Base-by-base conservation (phyloP, 2,329 filamentous ascomycete species). In the Xylariaceae sp. region DNA sequence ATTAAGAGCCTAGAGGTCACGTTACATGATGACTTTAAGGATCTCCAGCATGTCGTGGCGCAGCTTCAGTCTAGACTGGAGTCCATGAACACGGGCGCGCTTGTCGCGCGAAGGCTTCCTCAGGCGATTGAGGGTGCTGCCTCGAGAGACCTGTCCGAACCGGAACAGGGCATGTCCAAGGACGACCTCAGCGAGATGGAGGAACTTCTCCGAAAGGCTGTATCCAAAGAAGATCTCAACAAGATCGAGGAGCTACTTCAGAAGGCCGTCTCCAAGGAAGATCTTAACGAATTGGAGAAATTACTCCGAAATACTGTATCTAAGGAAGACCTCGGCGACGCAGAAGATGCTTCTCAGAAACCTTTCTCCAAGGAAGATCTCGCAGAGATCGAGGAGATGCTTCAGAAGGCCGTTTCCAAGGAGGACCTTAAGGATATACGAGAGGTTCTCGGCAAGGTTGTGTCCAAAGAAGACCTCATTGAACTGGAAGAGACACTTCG, bases 41-140 rank as follows among this genome's bases (percentile, higher is more conserved):
- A 89, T 56, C 81, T 97, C 37, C 92, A 96, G 68, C 75, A 86
- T 34, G 78, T 96, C 55, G 87, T 97, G 62, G 84, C 85, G 0
- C 86, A 96, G 65, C 79, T 97, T 7, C 83, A 88, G 35, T 84
- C 85, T 70, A 96, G 96, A 74, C 81, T 96, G 30, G 91, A 96
- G 61, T 79, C 85, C 5, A 81, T 94, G 65, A 87, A 89, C 59
- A 72, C 76, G 4, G 73, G 80, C 8, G 71, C 73, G 6, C 73
- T 76, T 27, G 39, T 12, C 8, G 1, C 31, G 19, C 19, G 19
- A 19, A 19, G 19, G 19, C 19, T 19, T 2, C 65, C 71, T 4
- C 68, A 75, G 29, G 71, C 70, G 42, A 63, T 71, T 11, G 63
- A 64, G 54, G 19, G 61, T 47, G 74, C 75, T 50, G 65, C 65